Evolutionary conservation across 1,139 yeast species (phyloP).

Genomic region (Kluyveromyces sp.): DNA sequence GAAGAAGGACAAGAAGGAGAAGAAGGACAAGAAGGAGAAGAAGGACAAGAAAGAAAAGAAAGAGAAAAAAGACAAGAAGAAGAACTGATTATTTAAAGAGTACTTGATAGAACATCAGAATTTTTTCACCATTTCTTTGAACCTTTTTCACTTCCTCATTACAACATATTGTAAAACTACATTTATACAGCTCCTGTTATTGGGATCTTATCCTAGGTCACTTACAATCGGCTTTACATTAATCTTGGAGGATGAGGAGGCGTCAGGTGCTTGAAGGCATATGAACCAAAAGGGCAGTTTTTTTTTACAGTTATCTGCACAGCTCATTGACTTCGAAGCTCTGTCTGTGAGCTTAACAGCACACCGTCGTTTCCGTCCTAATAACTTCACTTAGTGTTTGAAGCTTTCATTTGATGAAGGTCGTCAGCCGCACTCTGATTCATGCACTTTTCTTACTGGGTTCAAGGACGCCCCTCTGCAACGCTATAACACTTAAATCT

Average conservation of each 20-base stretch:
- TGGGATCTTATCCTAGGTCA: background rate
- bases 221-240: background rate
- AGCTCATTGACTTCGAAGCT: no score
- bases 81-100: conserved; percentile 16
- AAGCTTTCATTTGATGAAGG: background rate
- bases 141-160: background rate
- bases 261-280: background rate
- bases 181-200: background rate
- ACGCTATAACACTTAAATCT: background rate
- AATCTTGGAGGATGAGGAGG: background rate
- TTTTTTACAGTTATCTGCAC: background rate
- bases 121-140: background rate
- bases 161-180: conserved; percentile 1
- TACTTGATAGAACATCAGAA: background rate
- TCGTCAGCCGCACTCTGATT: no score
- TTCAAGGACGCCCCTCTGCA: no score
- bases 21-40: conserved; percentile 14
- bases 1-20: conserved; percentile 18
- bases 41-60: conserved; percentile 4
- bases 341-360: background rate
- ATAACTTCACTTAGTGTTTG: background rate
- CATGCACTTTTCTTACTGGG: no score
- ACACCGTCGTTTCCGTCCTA: background rate
- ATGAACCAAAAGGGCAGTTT: background rate
- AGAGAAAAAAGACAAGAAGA: conserved; percentile 31